Percentiles rank a stretch among this genome's conserved stretches.
Evolutionary conservation across 306 rosid species (phyloP).

Genomic region (Quercus agrifolia): DNA sequence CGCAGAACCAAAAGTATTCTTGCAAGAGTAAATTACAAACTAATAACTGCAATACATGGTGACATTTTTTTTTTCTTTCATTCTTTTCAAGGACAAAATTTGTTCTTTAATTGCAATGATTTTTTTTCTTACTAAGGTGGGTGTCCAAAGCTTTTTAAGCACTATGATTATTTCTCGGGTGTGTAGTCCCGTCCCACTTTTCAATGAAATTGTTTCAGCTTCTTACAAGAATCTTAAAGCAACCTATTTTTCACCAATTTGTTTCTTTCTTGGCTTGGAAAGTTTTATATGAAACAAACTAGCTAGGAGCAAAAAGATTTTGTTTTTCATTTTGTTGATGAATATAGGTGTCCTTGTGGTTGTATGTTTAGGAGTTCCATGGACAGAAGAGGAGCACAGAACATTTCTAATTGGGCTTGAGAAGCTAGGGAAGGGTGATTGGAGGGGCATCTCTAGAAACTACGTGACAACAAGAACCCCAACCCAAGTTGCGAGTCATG

Average conservation of each 20-base stretch:
- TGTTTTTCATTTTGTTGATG: not conserved
- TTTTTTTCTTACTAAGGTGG: no score
- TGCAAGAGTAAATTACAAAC: no score
- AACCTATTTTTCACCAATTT: not conserved
- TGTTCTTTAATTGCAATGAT: no score
- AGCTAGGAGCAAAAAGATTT: not conserved
- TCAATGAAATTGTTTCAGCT: not conserved
- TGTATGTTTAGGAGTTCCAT: slow-evolving; percentile 59
- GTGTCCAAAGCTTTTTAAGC: no score
- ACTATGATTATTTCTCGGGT: no score
- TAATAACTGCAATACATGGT: not conserved
- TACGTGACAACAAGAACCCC: slow-evolving; percentile 88
- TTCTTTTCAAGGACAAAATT: no score
- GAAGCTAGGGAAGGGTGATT: slow-evolving; percentile 86
- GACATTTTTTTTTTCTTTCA: not conserved
- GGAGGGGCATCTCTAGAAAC: slow-evolving; percentile 86
- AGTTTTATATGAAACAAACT: not conserved
- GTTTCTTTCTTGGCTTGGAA: not conserved
- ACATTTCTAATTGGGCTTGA: slow-evolving; percentile 76
- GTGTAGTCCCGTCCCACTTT: not conserved
- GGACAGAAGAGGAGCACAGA: slow-evolving; percentile 95
- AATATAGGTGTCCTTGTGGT: not conserved
- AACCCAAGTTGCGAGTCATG: slow-evolving; percentile 96
- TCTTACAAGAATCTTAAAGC: not conserved
- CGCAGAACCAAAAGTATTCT: no score